A percentile compares a stretch with the other conserved stretches of the same genome.
phyloP scores from a whole-genome alignment of 345 rosid species.

The Dovyalis caffra region DNA sequence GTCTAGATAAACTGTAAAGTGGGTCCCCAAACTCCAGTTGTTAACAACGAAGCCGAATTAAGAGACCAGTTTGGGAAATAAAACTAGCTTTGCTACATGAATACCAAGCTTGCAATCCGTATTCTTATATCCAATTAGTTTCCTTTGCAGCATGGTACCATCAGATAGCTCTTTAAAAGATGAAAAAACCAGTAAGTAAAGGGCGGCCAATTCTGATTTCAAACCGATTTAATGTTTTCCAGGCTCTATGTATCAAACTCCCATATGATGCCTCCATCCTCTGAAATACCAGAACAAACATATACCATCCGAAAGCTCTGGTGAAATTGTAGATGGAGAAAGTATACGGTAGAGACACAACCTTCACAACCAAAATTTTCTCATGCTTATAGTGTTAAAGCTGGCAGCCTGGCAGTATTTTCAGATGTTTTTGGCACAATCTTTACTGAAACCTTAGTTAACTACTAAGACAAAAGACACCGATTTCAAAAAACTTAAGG shows the following conservation, averaged over 20 bases:
- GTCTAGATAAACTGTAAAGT: too few species aligned
- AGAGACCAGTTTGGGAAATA: too few species aligned
- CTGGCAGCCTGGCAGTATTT: not conserved
- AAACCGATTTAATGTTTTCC: not conserved
- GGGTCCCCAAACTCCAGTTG: too few species aligned
- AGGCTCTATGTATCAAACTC: slow-evolving; percentile 47
- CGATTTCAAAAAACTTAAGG: not conserved
- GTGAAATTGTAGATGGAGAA: not conserved
- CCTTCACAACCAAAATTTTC: not conserved
- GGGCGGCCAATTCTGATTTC: too few species aligned
- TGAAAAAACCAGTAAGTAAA: too few species aligned
- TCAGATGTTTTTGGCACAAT: not conserved
- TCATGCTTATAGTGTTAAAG: not conserved
- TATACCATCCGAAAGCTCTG: not conserved
- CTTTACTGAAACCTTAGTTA: not conserved
- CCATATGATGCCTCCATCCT: slow-evolving; percentile 61
- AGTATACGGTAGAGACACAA: not conserved
- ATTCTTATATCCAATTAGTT: too few species aligned
- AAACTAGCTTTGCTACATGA: too few species aligned
- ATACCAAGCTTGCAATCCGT: too few species aligned
- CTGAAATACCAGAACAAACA: slow-evolving; percentile 31
- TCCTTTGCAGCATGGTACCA: too few species aligned
- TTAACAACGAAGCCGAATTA: too few species aligned
- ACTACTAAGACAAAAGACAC: not conserved
- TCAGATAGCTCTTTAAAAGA: too few species aligned